Base-by-base conservation (phyloP, 1,139 yeast species). In the Taphrina flavorubra region DNA sequence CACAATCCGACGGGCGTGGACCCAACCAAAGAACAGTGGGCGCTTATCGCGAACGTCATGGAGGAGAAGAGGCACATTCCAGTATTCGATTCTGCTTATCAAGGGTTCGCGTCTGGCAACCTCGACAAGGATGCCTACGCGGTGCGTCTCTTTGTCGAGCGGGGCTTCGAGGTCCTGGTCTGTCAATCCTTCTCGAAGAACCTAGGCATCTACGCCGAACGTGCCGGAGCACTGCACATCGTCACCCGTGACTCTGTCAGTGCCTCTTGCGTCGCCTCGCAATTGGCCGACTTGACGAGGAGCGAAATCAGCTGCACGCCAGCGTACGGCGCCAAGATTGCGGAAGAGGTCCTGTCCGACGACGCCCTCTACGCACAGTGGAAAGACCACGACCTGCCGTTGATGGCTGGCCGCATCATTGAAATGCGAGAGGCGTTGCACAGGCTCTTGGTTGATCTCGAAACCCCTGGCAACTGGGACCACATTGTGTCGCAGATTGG, bases 1-100 rank as follows among this genome's bases (percentile, higher is more conserved):
- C 98, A 92, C 81, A 92, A 92, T 80, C 98, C 98, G 53, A 92
- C 97, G 14, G 98, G 97, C 44, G 86, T 92, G 72, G 98, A 92
- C 77, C 95, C 96, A 71, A 83, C 90, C 13, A 79, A 79, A 63
- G 89, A 87, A 65, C 92, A 92, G 77, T 92, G 97, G 97, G 81
- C 81, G 70, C 78, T 83, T 75, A 89, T 92, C 65, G 82, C 87
- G 72, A 84, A 85, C 64, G 85, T 87, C 39, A 77, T 90, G 64
- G 79, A 84, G 74, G 78, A 82, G 68, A 82, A 84, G 75, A 79
- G 82, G 51, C 83, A 90, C 75, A 82, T 89, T 75, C 92, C 96
- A 10, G 81, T 92, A 74, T 85, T 92, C 72, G 98, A 92, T 81
- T 86, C 89, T 82, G 98, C 98, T 1, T 92, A 92, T 81, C 97